phyloP scores from a whole-genome alignment of 2,329 filamentous ascomycete species.

The Scopulariopsis brevicaulis region DNA sequence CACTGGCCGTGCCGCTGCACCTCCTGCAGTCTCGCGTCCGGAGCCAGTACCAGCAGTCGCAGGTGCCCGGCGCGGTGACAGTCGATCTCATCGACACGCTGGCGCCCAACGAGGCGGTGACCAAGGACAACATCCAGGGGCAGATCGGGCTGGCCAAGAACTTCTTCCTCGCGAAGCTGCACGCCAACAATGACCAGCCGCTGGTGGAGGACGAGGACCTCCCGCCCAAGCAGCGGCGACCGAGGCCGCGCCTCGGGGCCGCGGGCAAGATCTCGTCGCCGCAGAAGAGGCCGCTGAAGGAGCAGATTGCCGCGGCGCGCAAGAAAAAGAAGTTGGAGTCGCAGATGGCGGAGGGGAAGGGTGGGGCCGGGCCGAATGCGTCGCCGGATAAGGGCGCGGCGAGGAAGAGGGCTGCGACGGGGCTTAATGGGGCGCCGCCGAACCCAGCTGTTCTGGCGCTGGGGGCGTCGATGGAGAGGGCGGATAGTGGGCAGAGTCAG shows the following conservation, averaged over 20 bases:
- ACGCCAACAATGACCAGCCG: constrained; percentile 68
- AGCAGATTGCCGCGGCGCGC: constrained; percentile 74
- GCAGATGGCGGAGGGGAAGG: constrained; percentile 36
- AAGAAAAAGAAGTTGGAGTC: constrained; percentile 75
- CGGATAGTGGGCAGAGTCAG: constrained; percentile 45
- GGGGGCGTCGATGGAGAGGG: constrained; percentile 41
- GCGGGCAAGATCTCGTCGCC: constrained; percentile 82
- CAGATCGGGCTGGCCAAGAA: constrained; percentile 83
- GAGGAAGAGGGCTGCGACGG: constrained; percentile 32
- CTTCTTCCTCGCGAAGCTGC: constrained; percentile 84
- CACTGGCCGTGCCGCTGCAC: constrained; percentile 85
- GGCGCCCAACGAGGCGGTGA: constrained; percentile 64
- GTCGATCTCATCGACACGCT: constrained; percentile 56
- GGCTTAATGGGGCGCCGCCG: constrained; percentile 21
- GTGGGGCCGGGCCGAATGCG: constrained; percentile 14
- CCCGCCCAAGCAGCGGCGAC: constrained; percentile 80
- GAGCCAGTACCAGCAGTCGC: constrained; percentile 68
- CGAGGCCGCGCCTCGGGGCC: constrained; percentile 49
- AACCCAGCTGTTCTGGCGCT: constrained; percentile 28
- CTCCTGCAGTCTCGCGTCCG: constrained; percentile 85
- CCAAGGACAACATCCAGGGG: constrained; percentile 60
- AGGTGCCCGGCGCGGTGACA: constrained; percentile 45
- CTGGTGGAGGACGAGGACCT: constrained; percentile 92
- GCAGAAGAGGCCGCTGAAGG: constrained; percentile 70
- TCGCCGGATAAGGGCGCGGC: constrained; percentile 19